Percentiles rank a stretch among this genome's conserved stretches.
Evolutionary conservation across 2,329 filamentous ascomycete genomes (phyloP).

Genomic region (Tympanopsis confertula): DNA sequence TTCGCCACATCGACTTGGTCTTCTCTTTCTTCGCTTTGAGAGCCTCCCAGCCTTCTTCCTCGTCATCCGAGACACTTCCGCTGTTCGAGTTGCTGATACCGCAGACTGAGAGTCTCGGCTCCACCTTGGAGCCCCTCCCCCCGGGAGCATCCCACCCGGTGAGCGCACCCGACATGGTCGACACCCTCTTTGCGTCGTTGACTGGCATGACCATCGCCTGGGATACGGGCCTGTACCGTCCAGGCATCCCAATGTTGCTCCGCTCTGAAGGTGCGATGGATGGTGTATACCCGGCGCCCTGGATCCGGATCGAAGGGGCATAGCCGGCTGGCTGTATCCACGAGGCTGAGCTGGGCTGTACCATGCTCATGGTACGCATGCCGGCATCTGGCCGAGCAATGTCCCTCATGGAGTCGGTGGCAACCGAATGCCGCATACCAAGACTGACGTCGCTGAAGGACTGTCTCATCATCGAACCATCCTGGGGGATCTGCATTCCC

Average conservation of each 20-base stretch:
- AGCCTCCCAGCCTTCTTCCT: conserved; percentile 58
- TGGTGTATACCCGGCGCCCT: conserved; percentile 59
- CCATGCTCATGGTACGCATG: conserved; percentile 72
- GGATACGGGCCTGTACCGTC: conserved; percentile 82
- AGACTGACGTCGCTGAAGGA: conserved; percentile 2
- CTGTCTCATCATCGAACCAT: conserved; percentile 4
- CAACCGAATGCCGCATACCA: conserved; percentile 13
- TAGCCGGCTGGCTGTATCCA: conserved; percentile 39
- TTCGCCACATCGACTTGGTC: conserved; percentile 55
- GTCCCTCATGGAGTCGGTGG: conserved; percentile 30
- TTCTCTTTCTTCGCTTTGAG: conserved; percentile 60
- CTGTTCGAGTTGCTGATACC: conserved; percentile 14
- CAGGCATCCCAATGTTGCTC: conserved; percentile 82
- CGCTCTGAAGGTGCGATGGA: conserved; percentile 93
- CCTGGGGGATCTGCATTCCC: conserved; percentile 6
- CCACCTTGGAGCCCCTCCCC: conserved; percentile 16
- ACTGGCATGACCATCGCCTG: conserved; percentile 32
- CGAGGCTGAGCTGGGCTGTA: conserved; percentile 54
- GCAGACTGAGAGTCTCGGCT: conserved; percentile 16
- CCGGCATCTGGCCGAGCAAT: conserved; percentile 28
- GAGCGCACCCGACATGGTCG: conserved; percentile 29
- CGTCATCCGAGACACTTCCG: conserved; percentile 44
- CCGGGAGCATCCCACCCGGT: conserved; percentile 14
- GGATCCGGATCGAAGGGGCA: conserved; percentile 35
- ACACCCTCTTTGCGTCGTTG: conserved; percentile 20